Base-by-base conservation (phyloP, 768 basidiomycete species). In the Rubroboletus pulcherrimus region DNA sequence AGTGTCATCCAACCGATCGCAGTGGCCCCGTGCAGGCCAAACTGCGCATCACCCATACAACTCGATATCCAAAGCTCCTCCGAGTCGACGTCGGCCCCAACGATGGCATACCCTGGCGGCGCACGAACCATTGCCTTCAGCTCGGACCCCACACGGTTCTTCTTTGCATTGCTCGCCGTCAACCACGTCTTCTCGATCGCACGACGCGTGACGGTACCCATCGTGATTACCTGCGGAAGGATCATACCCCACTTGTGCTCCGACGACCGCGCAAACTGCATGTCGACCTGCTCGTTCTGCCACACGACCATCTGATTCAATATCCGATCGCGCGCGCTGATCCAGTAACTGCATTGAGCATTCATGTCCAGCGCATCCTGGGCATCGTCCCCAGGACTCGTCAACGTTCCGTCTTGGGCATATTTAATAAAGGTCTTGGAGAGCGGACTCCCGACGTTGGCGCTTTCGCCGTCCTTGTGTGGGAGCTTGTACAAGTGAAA, bases 1-100 rank as follows among this genome's bases (percentile, higher is more conserved):
- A 99, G 81, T 15, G 95, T 98, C 96, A 99, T 98, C 96, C 96
- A 98, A 4, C 97, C 96, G 41, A 99, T 85, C 2, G 96, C 94
- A 3, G 94, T 95, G 11, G 94, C 93, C 11, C 96, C 96, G 63
- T 99, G 95, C 54, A 96, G 70, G 9, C 96, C 97, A 70, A 99
- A 97, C 71, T 99, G 96, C 0, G 94, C 91, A 66, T 98, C 97
- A 0, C 96, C 96, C 92, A 98, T 96, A 56, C 93, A 92, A 65
- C 91, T 94, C 19, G 95, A 96, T 60, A 98, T 98, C 97, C 97
- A 98, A 24, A 99, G 77, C 71, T 99, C 97, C 74, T 98, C 96
- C 45, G 93, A 96, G 71, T 99, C 97, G 24, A 99, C 97, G 69
- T 99, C 97, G 0, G 97, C 97, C 5, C 97, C 97, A 21, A 99